These are phyloP conservation scores for Wolfiporia cocos DNA, from an alignment of 1,284 basidiomycete species.

Conservation along the genomic window DNA sequence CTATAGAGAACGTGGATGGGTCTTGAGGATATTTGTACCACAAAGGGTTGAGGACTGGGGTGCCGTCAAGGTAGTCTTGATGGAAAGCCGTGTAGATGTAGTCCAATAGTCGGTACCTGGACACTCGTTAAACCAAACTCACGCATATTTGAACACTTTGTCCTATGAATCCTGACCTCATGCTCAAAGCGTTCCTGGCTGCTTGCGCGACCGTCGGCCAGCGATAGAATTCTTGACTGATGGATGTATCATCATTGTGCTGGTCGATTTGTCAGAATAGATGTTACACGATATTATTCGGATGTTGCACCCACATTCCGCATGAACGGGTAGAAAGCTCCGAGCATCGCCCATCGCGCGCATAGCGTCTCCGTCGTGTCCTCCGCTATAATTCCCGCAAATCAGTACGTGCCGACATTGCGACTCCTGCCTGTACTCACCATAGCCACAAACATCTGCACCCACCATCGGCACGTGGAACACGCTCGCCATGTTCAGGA, in stretches of 20 bases:
- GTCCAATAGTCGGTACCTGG: conserved; percentile 61
- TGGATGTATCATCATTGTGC: conserved; percentile 51
- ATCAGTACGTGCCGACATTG: conserved; percentile 20
- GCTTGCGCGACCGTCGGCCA: conserved; percentile 56
- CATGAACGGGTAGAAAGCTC: conserved; percentile 71
- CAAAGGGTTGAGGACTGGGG: conserved; percentile 54
- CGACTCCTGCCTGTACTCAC: conserved; percentile 24
- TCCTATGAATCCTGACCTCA: conserved; percentile 33
- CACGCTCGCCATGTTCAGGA: conserved; percentile 54
- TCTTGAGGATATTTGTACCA: conserved; percentile 66
- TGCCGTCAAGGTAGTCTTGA: conserved; percentile 48
- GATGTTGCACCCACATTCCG: conserved; percentile 42
- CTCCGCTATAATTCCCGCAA: conserved; percentile 29
- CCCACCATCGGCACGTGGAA: conserved; percentile 70
- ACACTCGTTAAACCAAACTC: not conserved
- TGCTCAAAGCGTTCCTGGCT: conserved; percentile 54
- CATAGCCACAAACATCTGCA: conserved; percentile 61
- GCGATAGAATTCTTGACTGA: conserved; percentile 63
- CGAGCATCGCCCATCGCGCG: conserved; percentile 63
- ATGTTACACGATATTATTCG: not conserved
- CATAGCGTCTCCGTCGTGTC: conserved; percentile 61
- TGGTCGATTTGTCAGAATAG: conserved; percentile 13
- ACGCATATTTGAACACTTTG: not conserved
- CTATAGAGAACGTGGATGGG: conserved; percentile 47
- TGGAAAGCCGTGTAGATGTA: conserved; percentile 73